Conservation (phyloP, 2,329 filamentous ascomycete genomes). For the Ophiostoma sp. region DNA sequence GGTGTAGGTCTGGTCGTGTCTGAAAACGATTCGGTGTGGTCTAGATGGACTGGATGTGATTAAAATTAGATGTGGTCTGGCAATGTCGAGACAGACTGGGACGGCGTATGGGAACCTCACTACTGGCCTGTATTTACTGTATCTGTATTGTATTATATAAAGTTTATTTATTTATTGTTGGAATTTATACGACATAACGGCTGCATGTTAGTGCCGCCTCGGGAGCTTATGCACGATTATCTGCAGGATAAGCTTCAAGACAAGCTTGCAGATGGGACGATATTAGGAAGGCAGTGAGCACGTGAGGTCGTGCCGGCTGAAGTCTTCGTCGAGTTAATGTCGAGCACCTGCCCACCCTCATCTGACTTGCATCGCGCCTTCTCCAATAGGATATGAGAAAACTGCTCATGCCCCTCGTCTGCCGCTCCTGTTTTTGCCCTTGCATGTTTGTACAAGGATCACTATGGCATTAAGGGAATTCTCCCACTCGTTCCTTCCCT, state of each 20-base stretch:
- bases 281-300: background rate
- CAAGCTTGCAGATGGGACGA: background rate
- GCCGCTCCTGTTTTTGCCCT: background rate
- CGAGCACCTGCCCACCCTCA: background rate
- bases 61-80: background rate
- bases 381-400: conserved; percentile 3
- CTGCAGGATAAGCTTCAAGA: background rate
- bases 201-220: background rate
- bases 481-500: background rate
- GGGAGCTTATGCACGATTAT: conserved; percentile 9
- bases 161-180: background rate
- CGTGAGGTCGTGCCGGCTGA: background rate
- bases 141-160: background rate
- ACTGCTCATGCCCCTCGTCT: background rate
- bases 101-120: background rate
- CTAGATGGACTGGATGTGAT: background rate
- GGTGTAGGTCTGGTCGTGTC: conserved; percentile 8
- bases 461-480: background rate
- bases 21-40: background rate
- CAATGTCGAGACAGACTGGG: background rate
- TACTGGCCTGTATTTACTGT: background rate
- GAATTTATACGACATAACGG: background rate
- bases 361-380: conserved; percentile 3
- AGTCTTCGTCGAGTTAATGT: background rate
- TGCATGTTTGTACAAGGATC: background rate